These are phyloP conservation scores for Colletotrichum cordylinicola DNA, from an alignment of 2,329 filamentous ascomycete genomes.

Conservation along the genomic window DNA sequence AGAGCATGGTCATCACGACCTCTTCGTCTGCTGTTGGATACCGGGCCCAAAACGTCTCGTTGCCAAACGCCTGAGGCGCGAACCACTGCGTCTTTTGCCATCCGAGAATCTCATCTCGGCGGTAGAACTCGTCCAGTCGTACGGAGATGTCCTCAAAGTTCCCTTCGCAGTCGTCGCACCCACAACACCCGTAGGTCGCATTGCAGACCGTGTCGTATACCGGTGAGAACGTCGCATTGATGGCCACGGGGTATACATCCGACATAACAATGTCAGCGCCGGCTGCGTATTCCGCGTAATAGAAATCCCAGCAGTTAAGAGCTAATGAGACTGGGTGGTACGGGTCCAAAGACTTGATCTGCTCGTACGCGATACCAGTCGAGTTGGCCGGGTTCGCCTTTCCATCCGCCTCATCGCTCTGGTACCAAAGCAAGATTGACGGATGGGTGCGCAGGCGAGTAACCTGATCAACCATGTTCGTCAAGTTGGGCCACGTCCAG, in stretches of 20 bases:
- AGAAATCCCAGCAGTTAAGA: constrained; percentile 68
- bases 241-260: constrained; percentile 65
- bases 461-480: constrained; percentile 14
- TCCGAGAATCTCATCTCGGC: constrained; percentile 42
- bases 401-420: constrained; percentile 20
- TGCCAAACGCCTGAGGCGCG: constrained; percentile 53
- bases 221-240: constrained; percentile 58
- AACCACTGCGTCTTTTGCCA: constrained; percentile 50
- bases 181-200: constrained; percentile 65
- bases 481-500: constrained; percentile 12
- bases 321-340: constrained; percentile 66
- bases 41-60: constrained; percentile 53
- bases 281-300: constrained; percentile 59
- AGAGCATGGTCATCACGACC: constrained; percentile 49
- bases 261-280: constrained; percentile 65
- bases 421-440: constrained; percentile 17
- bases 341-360: constrained; percentile 57
- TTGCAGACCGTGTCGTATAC: constrained; percentile 62
- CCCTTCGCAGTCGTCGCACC: constrained; percentile 65
- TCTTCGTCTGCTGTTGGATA: constrained; percentile 49
- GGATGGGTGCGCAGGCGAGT: constrained; percentile 11
- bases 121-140: constrained; percentile 47
- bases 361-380: constrained; percentile 44
- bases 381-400: constrained; percentile 51
- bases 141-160: constrained; percentile 55